Evolutionary conservation across 1,139 yeast species (phyloP).

Genomic region (Candida mesenterica): DNA sequence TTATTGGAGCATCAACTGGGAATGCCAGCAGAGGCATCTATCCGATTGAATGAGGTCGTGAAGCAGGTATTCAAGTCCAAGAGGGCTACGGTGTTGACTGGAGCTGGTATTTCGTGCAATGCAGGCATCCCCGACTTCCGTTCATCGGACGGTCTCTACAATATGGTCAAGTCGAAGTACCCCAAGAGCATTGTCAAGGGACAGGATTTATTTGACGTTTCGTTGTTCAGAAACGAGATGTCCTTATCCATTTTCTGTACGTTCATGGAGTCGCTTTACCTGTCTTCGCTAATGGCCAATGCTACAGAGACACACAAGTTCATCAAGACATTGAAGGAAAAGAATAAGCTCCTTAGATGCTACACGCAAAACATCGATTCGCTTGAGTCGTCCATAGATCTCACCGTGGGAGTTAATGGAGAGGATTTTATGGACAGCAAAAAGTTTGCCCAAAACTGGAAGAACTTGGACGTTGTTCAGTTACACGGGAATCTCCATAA

Average conservation of each 20-base stretch:
- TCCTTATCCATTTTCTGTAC: constrained; percentile 72
- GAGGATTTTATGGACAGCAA: constrained; percentile 27
- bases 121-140: constrained; percentile 97
- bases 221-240: constrained; percentile 66
- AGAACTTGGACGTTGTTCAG: constrained; percentile 72
- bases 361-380: constrained; percentile 78
- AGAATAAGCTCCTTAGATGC: constrained; percentile 72
- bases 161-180: constrained; percentile 62
- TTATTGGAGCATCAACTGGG: constrained; percentile 18
- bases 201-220: constrained; percentile 84
- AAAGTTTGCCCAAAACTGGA: constrained; percentile 50
- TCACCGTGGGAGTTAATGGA: constrained; percentile 43
- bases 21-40: constrained; percentile 28
- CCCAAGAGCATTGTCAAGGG: constrained; percentile 71
- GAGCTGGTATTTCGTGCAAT: constrained; percentile 94
- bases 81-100: constrained; percentile 67
- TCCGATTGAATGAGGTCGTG: constrained; percentile 38
- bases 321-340: constrained; percentile 61
- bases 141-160: constrained; percentile 79
- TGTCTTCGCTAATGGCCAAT: constrained; percentile 58
- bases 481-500: constrained; percentile 86
- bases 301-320: constrained; percentile 87
- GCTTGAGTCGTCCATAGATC: constrained; percentile 35
- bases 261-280: constrained; percentile 72
- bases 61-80: constrained; percentile 46